A percentile compares a stretch with the other conserved stretches of the same genome.
phyloP scores from a whole-genome alignment of 164 flowering plant genomes.

The Berberis vulgaris region DNA sequence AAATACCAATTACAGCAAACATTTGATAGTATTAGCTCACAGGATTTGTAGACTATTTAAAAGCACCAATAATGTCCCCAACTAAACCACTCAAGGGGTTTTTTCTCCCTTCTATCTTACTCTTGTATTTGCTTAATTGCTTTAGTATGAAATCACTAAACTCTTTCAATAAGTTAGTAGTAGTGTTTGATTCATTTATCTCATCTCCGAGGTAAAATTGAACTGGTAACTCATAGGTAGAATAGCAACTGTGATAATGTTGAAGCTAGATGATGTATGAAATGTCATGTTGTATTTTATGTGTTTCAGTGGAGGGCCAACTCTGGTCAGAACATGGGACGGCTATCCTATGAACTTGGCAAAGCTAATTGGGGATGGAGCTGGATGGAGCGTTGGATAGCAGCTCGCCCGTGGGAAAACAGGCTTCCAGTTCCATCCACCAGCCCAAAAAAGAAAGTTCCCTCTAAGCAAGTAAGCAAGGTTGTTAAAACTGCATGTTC shows the following conservation, averaged over 20 bases:
- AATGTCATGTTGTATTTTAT: constrained; percentile 4
- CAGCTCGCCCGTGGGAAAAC: constrained; percentile 92
- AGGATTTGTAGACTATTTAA: too few species aligned
- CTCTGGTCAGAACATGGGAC: constrained; percentile 33
- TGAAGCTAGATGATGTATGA: not conserved
- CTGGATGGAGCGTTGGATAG: constrained; percentile 94
- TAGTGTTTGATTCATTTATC: too few species aligned
- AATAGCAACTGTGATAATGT: not conserved
- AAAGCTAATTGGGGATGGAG: constrained; percentile 86
- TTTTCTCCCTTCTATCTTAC: too few species aligned
- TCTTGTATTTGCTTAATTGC: too few species aligned
- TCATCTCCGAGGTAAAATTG: too few species aligned
- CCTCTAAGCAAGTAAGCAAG: constrained; percentile 22
- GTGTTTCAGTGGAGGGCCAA: constrained; percentile 66
- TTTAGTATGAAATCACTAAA: too few species aligned
- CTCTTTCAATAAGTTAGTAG: too few species aligned
- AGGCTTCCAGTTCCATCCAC: constrained; percentile 29
- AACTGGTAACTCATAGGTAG: too few species aligned
- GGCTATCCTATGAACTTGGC: constrained; percentile 37
- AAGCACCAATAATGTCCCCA: too few species aligned
- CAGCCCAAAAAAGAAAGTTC: constrained; percentile 37
- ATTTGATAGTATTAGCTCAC: too few species aligned
- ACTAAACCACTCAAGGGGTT: too few species aligned
- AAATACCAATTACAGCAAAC: too few species aligned
- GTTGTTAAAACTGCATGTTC: constrained; percentile 15